phyloP scores from a whole-genome alignment of 441 rosid species.

The Cnidoscolus chayamansa region DNA sequence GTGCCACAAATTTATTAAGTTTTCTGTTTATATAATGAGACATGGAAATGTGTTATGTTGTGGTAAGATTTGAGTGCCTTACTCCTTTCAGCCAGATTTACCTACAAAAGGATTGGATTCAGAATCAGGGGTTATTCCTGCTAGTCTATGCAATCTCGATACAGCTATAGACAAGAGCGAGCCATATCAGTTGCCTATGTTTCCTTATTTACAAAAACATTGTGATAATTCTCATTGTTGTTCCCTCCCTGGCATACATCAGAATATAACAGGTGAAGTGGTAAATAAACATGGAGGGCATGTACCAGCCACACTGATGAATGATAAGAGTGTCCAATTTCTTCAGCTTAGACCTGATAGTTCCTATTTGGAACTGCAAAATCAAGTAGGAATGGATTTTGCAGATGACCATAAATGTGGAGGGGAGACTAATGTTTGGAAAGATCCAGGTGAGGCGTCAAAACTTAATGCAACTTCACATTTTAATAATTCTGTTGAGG shows the following conservation, averaged over 20 bases:
- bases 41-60: slow-evolving; percentile 18
- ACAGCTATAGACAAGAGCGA: slow-evolving; percentile 37
- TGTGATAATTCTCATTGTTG: slow-evolving; percentile 28
- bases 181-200: slow-evolving; percentile 32
- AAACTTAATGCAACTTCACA: slow-evolving; percentile 32
- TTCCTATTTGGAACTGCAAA: slow-evolving; percentile 44
- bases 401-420: slow-evolving; percentile 26
- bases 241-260: slow-evolving; percentile 34
- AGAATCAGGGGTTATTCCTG: slow-evolving; percentile 39
- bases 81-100: slow-evolving; percentile 49
- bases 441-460: slow-evolving; percentile 30
- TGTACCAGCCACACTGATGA: slow-evolving; percentile 36
- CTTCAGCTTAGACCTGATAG: slow-evolving; percentile 34
- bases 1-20: slow-evolving; percentile 16
- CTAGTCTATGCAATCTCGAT: slow-evolving; percentile 35
- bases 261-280: slow-evolving; percentile 34
- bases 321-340: slow-evolving; percentile 37
- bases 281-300: slow-evolving; percentile 36
- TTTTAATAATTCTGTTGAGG: slow-evolving; percentile 34
- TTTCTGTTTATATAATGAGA: slow-evolving; percentile 15
- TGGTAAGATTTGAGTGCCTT: slow-evolving; percentile 22
- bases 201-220: slow-evolving; percentile 34
- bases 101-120: slow-evolving; percentile 39
- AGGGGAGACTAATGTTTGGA: slow-evolving; percentile 46
- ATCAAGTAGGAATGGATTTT: slow-evolving; percentile 38